Evolutionary conservation across 75 land plant genomes (phyloP).

Genomic region (Picea glauca): DNA sequence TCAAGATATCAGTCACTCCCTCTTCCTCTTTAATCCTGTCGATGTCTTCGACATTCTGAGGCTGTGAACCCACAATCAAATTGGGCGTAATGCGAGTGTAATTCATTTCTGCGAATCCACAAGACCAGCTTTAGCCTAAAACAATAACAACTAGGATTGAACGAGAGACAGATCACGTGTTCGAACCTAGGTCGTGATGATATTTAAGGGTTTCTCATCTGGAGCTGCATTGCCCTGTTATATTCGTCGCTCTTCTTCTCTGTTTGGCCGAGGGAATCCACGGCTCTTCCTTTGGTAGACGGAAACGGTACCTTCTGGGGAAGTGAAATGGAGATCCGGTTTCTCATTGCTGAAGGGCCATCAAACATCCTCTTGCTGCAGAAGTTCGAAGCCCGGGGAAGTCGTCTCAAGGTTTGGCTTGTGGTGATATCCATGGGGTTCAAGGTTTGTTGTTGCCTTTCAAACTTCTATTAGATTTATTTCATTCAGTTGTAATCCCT

Average conservation of each 20-base stretch:
- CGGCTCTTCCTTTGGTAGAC: background rate
- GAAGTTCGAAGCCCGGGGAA: background rate
- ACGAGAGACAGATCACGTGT: too few species aligned
- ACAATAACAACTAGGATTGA: too few species aligned
- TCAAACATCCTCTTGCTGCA: background rate
- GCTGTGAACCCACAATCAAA: too few species aligned
- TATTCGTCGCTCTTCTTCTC: constrained; percentile 57
- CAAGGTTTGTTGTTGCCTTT: constrained; percentile 22
- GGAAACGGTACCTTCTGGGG: background rate
- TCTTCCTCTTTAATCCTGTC: too few species aligned
- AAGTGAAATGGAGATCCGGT: background rate
- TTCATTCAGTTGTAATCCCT: too few species aligned
- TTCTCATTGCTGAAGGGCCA: background rate
- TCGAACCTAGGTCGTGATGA: constrained; percentile 76
- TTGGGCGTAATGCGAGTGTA: too few species aligned
- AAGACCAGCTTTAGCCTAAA: too few species aligned
- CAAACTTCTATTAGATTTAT: background rate
- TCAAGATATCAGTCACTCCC: too few species aligned
- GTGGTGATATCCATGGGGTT: constrained; percentile 11
- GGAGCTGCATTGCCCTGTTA: constrained; percentile 68
- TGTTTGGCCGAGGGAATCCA: background rate
- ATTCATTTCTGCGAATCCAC: too few species aligned
- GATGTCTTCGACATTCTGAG: too few species aligned
- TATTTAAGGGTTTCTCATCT: constrained; percentile 91
- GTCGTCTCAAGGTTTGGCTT: background rate